Evolutionary conservation across 2,329 filamentous ascomycete genomes (phyloP), one percentile per base, ranked within the genome.

Genomic region (Escovopsis sp.): DNA sequence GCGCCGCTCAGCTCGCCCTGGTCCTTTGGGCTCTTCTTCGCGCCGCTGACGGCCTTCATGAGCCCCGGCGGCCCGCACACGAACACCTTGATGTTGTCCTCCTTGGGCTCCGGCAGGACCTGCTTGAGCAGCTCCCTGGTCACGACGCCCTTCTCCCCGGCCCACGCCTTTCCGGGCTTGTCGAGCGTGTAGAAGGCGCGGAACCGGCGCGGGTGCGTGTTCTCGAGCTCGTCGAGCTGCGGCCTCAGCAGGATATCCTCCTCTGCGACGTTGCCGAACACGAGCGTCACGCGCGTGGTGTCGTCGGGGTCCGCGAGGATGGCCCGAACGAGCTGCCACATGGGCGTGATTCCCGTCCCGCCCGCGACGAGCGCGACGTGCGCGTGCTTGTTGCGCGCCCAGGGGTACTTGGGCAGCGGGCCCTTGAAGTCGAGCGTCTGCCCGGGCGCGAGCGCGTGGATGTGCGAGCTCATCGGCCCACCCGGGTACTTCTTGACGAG

Each of bases 231-330:
- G 44, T 83, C 72, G 42, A 89, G 76, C 68, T 98, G 85, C 54
- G 76, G 73, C 72, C 86, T 89, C 54, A 98, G 68, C 39, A 98
- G 72, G 47, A 98, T 94, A 57, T 98, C 91, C 50, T 89, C 76
- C 68, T 96, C 85, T 24, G 68, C 70, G 45, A 95, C 66, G 68
- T 96, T 98, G 51, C 86, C 91, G 57, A 89, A 95, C 32, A 98
- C 75, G 29, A 98, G 78, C 6, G 89, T 96, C 35, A 98, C 87
- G 71, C 94, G 94, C 54, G 91, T 98, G 76, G 91, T 88, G 69
- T 98, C 91, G 35, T 84, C 76, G 46, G 89, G 86, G 75, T 95
- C 94, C 65, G 81, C 85, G 79, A 96, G 94, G 67, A 98, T 94
- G 57, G 80, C 74, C 48, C 85, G 85, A 50, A 78, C 71, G 37